Conservation (phyloP, 2,329 filamentous ascomycete species). For the Thermoascus crustaceus region DNA sequence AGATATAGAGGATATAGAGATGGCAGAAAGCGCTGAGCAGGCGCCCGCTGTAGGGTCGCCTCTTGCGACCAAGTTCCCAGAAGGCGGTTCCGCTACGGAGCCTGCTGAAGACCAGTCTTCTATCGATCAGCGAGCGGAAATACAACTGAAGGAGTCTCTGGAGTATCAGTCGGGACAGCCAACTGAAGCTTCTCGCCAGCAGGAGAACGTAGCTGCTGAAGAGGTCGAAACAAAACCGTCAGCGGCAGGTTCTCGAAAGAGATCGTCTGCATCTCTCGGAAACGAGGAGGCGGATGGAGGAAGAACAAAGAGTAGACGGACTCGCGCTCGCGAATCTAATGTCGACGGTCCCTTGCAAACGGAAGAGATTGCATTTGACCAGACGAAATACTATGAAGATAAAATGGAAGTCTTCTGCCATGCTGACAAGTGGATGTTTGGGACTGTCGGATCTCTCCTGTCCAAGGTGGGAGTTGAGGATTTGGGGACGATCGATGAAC, state of each 20-base stretch:
- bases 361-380: conserved; percentile 44
- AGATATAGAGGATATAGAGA: conserved; percentile 11
- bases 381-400: conserved; percentile 47
- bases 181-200: conserved; percentile 13
- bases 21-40: conserved; percentile 10
- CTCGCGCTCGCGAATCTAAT: conserved; percentile 51
- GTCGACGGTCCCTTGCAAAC: conserved; percentile 38
- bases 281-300: conserved; percentile 50
- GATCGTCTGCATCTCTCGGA: conserved; percentile 53
- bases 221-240: conserved; percentile 26
- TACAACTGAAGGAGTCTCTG: conserved; percentile 30
- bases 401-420: conserved; percentile 46
- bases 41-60: conserved; percentile 8
- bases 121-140: conserved; percentile 28
- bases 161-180: conserved; percentile 21
- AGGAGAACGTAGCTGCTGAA: conserved; percentile 18
- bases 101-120: conserved; percentile 24
- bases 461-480: conserved; percentile 43
- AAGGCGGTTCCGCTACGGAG: conserved; percentile 10
- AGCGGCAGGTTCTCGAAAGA: conserved; percentile 45
- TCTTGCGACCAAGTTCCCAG: conserved; percentile 8
- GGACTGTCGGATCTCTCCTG: conserved; percentile 45
- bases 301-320: conserved; percentile 52
- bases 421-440: conserved; percentile 52
- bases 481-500: conserved; percentile 34